A percentile compares a stretch with the other conserved stretches of the same genome.
Evolutionary conservation across 1,284 basidiomycete species (phyloP).

Genomic region (Xanthoconium separans): DNA sequence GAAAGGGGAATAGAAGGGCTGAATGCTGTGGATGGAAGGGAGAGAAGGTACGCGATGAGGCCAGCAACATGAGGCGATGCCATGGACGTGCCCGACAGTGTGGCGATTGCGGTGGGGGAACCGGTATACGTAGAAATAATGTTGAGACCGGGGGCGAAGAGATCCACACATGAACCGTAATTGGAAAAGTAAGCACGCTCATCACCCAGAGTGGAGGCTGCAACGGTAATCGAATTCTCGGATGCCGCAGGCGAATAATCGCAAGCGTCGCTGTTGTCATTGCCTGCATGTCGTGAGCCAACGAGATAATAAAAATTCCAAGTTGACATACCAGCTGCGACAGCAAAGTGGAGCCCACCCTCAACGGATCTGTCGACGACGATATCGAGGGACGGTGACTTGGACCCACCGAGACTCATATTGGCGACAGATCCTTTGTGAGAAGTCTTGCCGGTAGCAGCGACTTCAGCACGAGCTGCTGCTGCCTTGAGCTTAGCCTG

Average conservation of each 20-base stretch:
- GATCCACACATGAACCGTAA: conserved; percentile 75
- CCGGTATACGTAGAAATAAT: conserved; percentile 79
- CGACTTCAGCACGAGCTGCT: conserved; percentile 63
- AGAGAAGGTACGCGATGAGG: conserved; percentile 82
- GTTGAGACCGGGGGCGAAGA: conserved; percentile 83
- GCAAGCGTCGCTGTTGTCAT: conserved; percentile 75
- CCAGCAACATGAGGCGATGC: conserved; percentile 71
- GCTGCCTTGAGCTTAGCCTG: conserved; percentile 57
- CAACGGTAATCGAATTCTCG: conserved; percentile 81
- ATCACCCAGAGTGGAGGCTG: conserved; percentile 78
- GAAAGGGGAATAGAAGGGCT: conserved; percentile 42
- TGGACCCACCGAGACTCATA: conserved; percentile 97
- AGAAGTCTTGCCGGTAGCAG: conserved; percentile 61
- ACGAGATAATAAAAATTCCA: not conserved
- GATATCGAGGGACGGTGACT: conserved; percentile 84
- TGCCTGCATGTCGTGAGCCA: conserved; percentile 37
- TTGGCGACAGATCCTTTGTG: conserved; percentile 97
- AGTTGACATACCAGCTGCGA: conserved; percentile 80
- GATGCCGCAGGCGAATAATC: conserved; percentile 79
- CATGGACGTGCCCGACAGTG: conserved; percentile 76
- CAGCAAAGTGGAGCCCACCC: conserved; percentile 89
- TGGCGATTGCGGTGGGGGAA: conserved; percentile 56
- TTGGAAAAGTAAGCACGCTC: conserved; percentile 90
- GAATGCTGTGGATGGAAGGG: conserved; percentile 66
- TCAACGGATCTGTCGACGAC: conserved; percentile 87